These are phyloP conservation scores for Yamadazyma nakazawae DNA, from an alignment of 805 yeast genomes.

Conservation along the genomic window DNA sequence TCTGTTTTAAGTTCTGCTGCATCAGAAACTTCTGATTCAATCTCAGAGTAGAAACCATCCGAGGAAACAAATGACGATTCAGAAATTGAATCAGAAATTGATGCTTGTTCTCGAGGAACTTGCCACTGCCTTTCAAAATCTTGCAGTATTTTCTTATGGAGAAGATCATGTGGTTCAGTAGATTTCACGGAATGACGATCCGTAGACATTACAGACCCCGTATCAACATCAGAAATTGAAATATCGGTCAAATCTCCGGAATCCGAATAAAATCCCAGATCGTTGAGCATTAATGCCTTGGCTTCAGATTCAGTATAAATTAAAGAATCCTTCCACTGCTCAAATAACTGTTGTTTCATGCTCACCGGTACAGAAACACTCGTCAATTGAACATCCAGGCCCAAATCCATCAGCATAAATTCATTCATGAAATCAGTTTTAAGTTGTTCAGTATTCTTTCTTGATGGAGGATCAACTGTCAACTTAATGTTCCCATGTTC, in stretches of 20 bases:
- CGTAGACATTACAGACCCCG: conserved; percentile 11
- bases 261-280: conserved; percentile 40
- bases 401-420: conserved; percentile 1
- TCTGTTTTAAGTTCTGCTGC: neutral
- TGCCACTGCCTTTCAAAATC: conserved; percentile 1
- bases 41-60: conserved; percentile 5
- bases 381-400: conserved; percentile 4
- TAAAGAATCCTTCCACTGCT: conserved; percentile 28
- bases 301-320: conserved; percentile 20
- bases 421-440: conserved; percentile 3
- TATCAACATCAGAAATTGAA: conserved; percentile 30
- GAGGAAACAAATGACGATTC: conserved; percentile 18
- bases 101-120: neutral
- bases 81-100: conserved; percentile 15
- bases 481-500: conserved; percentile 4
- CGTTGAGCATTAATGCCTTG: conserved; percentile 23
- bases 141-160: conserved; percentile 10
- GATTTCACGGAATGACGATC: conserved; percentile 1
- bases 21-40: conserved; percentile 1
- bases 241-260: conserved; percentile 15
- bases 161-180: conserved; percentile 6
- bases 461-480: conserved; percentile 16
- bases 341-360: conserved; percentile 14
- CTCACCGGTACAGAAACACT: conserved; percentile 8
- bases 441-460: conserved; percentile 5